Evolutionary conservation across 441 rosid genomes (phyloP).

Genomic region (Theobroma grandiflorum): DNA sequence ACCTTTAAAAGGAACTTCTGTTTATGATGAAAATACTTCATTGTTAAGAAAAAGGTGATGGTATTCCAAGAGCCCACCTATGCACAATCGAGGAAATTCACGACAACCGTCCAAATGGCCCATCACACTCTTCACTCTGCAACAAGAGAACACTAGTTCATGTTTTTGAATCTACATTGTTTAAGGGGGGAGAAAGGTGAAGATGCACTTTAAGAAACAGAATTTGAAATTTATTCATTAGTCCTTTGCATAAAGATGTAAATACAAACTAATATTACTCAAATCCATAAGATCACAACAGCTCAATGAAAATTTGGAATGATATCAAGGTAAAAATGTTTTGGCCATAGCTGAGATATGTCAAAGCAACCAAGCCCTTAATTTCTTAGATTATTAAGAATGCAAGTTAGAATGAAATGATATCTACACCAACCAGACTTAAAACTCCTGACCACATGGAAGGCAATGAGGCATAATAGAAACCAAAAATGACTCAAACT

Average conservation of each 20-base stretch:
- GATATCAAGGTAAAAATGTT: slow-evolving; percentile 2
- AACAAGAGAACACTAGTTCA: slow-evolving; percentile 25
- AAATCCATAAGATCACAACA: background rate
- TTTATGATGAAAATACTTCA: background rate
- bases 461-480: background rate
- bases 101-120: slow-evolving; percentile 78
- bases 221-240: background rate
- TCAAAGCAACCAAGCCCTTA: background rate
- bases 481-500: background rate
- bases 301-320: slow-evolving; percentile 3
- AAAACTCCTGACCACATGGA: background rate
- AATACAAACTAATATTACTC: background rate
- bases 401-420: background rate
- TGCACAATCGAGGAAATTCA: slow-evolving; percentile 79
- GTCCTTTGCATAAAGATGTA: background rate
- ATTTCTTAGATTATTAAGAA: background rate
- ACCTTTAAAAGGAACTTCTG: background rate
- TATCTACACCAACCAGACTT: background rate
- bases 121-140: slow-evolving; percentile 82
- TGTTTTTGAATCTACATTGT: background rate
- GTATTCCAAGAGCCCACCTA: slow-evolving; percentile 53
- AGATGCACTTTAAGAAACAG: background rate
- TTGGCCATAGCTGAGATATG: background rate
- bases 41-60: background rate
- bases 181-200: background rate